These are phyloP conservation scores for Cnidoscolus chayamansa DNA, from an alignment of 441 rosid genomes.

Conservation along the genomic window DNA sequence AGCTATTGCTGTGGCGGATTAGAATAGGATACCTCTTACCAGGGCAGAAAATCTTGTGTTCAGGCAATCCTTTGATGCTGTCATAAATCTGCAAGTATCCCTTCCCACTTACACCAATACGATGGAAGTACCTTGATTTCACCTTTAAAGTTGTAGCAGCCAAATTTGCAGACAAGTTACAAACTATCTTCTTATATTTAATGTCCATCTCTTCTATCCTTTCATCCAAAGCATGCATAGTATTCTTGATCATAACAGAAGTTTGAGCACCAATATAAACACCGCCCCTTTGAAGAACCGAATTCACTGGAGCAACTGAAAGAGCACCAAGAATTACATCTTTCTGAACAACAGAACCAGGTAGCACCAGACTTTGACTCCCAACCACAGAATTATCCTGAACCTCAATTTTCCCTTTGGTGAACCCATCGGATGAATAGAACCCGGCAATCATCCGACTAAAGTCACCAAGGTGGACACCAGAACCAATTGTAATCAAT, in stretches of 20 bases:
- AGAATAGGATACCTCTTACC: slow-evolving; percentile 50
- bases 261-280: slow-evolving; percentile 58
- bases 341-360: slow-evolving; percentile 46
- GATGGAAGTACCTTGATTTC: slow-evolving; percentile 63
- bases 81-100: slow-evolving; percentile 50
- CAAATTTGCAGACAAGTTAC: slow-evolving; percentile 57
- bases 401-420: slow-evolving; percentile 38
- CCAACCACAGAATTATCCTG: slow-evolving; percentile 63
- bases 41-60: slow-evolving; percentile 48
- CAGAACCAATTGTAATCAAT: slow-evolving; percentile 44
- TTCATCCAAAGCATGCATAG: slow-evolving; percentile 59
- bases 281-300: slow-evolving; percentile 55
- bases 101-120: slow-evolving; percentile 59
- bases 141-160: slow-evolving; percentile 65
- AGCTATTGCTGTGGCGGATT: slow-evolving; percentile 65
- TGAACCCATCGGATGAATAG: slow-evolving; percentile 42
- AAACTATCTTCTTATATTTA: slow-evolving; percentile 60
- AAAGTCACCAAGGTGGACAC: slow-evolving; percentile 74
- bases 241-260: slow-evolving; percentile 64
- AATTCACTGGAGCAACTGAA: slow-evolving; percentile 57
- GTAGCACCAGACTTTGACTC: slow-evolving; percentile 62
- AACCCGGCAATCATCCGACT: slow-evolving; percentile 50
- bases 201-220: slow-evolving; percentile 73
- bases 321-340: slow-evolving; percentile 67
- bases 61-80: slow-evolving; percentile 42